These are phyloP conservation scores for Torulaspora globosa DNA, from an alignment of 1,139 yeast species.

Conservation along the genomic window DNA sequence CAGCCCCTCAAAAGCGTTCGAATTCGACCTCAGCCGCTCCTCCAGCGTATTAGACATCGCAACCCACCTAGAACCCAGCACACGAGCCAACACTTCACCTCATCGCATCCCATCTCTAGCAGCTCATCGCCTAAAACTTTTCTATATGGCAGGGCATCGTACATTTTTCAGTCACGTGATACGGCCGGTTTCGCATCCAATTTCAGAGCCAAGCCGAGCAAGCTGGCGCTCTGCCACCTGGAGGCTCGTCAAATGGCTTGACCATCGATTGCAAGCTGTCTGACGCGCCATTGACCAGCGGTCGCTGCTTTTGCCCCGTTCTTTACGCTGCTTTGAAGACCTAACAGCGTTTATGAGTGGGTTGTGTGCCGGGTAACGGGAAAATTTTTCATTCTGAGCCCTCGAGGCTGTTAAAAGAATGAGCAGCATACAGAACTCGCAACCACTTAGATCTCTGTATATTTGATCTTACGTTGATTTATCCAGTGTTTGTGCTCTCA, in stretches of 20 bases:
- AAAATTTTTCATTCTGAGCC: conserved; percentile 4
- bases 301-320: not conserved
- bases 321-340: not conserved
- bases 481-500: not conserved
- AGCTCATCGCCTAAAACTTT: conserved; percentile 10
- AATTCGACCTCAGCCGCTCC: conserved; percentile 80
- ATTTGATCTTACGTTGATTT: too few relatives aligned
- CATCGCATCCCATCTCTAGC: conserved; percentile 16
- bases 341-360: not conserved
- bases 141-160: not conserved
- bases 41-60: conserved; percentile 39
- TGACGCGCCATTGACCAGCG: not conserved
- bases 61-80: not conserved
- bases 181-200: too few relatives aligned
- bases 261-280: not conserved
- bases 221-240: too few relatives aligned
- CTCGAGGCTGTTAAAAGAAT: not conserved
- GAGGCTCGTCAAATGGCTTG: too few relatives aligned
- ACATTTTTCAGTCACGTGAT: conserved; percentile 4
- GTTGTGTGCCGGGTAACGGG: conserved; percentile 3
- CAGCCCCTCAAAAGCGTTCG: conserved; percentile 85
- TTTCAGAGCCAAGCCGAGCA: too few relatives aligned
- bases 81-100: not conserved
- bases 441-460: too few relatives aligned
- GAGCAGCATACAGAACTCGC: not conserved